phyloP scores from a whole-genome alignment of 257 asterid genomes.

The Verbena officinalis region DNA sequence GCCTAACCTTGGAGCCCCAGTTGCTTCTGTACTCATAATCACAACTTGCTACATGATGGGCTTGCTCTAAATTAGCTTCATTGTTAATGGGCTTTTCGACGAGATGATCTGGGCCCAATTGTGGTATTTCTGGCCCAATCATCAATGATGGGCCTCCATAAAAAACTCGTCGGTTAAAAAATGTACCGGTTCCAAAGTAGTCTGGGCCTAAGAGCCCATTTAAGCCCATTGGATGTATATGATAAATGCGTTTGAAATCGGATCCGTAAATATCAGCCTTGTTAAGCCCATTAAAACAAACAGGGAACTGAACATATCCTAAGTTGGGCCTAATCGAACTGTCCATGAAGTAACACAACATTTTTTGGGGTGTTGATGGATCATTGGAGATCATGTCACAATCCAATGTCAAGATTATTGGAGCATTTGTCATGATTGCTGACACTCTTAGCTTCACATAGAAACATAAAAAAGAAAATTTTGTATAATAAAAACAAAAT shows the following conservation, averaged over 20 bases:
- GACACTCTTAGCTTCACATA: slow-evolving; percentile 72
- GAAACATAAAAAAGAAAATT: not conserved
- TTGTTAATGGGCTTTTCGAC: slow-evolving; percentile 37
- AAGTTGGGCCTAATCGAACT: slow-evolving; percentile 32
- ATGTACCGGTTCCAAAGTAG: slow-evolving; percentile 52
- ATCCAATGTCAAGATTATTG: slow-evolving; percentile 66
- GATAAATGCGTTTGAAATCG: slow-evolving; percentile 38
- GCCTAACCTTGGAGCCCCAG: slow-evolving; percentile 71
- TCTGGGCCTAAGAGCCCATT: slow-evolving; percentile 59
- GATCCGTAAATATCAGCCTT: slow-evolving; percentile 60
- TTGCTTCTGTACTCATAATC: slow-evolving; percentile 49
- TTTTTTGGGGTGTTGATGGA: slow-evolving; percentile 55
- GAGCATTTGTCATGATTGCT: slow-evolving; percentile 70
- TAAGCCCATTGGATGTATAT: slow-evolving; percentile 49
- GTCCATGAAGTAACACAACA: slow-evolving; percentile 59
- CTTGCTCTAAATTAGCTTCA: slow-evolving; percentile 33
- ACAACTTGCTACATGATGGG: slow-evolving; percentile 60
- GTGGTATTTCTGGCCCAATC: slow-evolving; percentile 43
- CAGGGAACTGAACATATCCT: slow-evolving; percentile 74
- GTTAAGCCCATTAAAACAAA: slow-evolving; percentile 47
- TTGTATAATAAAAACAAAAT: not conserved
- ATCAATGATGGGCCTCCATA: slow-evolving; percentile 44
- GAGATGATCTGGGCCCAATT: slow-evolving; percentile 39
- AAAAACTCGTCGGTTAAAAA: slow-evolving; percentile 54
- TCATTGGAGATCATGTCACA: slow-evolving; percentile 93